phyloP scores from a whole-genome alignment of 805 yeast genomes.

The Sungouiella blattae region DNA sequence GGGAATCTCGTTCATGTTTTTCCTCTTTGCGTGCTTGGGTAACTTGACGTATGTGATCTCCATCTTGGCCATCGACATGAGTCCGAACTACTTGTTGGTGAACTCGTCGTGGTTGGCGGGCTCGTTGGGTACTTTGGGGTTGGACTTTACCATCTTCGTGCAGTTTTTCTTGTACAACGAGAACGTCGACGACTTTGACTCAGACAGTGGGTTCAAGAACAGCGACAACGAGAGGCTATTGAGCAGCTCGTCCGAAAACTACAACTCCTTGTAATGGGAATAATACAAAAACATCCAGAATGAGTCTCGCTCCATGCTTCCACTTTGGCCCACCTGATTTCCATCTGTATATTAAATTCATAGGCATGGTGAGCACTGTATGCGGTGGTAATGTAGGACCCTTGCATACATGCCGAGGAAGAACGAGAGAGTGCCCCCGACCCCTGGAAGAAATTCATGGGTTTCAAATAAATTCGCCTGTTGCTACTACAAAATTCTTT shows the following conservation, averaged over 20 bases:
- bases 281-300: too few relatives aligned
- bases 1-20: constrained; percentile 90
- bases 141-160: constrained; percentile 79
- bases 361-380: too few relatives aligned
- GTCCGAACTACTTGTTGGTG: constrained; percentile 65
- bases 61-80: constrained; percentile 71
- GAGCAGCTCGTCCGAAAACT: constrained; percentile 7
- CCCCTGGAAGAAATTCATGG: too few relatives aligned
- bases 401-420: too few relatives aligned
- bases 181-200: constrained; percentile 10
- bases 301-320: too few relatives aligned
- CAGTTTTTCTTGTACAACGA: constrained; percentile 80
- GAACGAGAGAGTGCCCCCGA: too few relatives aligned
- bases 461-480: too few relatives aligned
- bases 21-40: constrained; percentile 92
- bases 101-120: constrained; percentile 95
- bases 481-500: too few relatives aligned
- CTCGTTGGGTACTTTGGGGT: constrained; percentile 75
- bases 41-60: constrained; percentile 87
- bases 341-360: too few relatives aligned
- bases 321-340: too few relatives aligned
- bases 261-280: constrained; percentile 5
- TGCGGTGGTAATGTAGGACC: too few relatives aligned
- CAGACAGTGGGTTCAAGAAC: background rate
- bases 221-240: constrained; percentile 11